Evolutionary conservation across 345 rosid species (phyloP).

Genomic region (Eucalyptus viminalis): DNA sequence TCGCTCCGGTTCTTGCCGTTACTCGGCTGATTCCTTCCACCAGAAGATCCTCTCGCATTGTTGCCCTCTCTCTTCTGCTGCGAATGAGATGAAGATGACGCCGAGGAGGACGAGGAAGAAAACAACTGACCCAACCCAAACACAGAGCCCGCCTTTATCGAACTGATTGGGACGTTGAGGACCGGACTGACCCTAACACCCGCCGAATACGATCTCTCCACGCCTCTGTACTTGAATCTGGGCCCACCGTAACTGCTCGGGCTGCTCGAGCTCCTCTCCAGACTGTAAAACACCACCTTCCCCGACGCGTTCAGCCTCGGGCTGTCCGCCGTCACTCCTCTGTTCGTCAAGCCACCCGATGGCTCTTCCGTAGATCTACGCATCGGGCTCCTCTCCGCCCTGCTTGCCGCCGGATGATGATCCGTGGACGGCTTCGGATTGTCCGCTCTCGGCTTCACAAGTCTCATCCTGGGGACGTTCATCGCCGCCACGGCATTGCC

Average conservation of each 20-base stretch:
- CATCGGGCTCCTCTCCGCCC: constrained; percentile 54
- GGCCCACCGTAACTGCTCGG: constrained; percentile 85
- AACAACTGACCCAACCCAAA: constrained; percentile 48
- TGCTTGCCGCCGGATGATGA: not conserved
- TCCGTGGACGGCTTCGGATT: not conserved
- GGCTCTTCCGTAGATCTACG: constrained; percentile 20
- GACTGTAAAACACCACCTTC: constrained; percentile 77
- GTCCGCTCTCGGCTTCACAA: constrained; percentile 41
- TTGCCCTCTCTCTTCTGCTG: constrained; percentile 16
- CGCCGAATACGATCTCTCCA: constrained; percentile 91
- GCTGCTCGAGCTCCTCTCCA: constrained; percentile 95
- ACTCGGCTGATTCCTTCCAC: not conserved
- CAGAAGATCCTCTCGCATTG: not conserved
- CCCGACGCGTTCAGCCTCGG: constrained; percentile 95
- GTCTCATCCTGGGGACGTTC: constrained; percentile 53
- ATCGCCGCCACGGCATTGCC: constrained; percentile 8
- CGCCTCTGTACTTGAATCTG: constrained; percentile 58
- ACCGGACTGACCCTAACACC: constrained; percentile 61
- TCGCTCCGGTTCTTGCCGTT: not conserved
- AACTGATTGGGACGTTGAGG: constrained; percentile 52
- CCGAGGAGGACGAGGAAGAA: constrained; percentile 17
- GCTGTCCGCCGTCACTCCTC: constrained; percentile 75
- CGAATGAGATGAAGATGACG: not conserved
- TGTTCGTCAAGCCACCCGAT: constrained; percentile 17
- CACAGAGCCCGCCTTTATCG: constrained; percentile 27